Conservation (phyloP, 164 flowering plant species). For the Paratinospora sagittata region DNA sequence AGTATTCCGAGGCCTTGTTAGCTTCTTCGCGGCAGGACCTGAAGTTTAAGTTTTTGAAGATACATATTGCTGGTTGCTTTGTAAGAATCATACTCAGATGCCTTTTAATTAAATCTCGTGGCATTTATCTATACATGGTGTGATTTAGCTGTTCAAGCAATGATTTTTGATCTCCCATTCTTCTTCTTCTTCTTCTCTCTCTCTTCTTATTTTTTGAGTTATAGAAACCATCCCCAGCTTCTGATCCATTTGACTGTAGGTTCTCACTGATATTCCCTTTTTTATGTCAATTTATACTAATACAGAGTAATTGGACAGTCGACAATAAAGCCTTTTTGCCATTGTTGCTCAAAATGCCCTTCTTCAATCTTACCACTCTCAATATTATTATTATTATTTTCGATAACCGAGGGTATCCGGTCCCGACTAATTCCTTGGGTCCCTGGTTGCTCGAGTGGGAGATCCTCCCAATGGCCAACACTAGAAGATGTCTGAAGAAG, state of each 20-base stretch:
- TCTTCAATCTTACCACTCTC: too few relatives aligned
- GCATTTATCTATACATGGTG: background rate
- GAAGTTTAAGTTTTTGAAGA: constrained; percentile 22
- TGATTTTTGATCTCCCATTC: background rate
- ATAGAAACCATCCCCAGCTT: too few relatives aligned
- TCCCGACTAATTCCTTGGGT: too few relatives aligned
- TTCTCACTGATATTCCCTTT: background rate
- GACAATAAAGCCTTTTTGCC: too few relatives aligned
- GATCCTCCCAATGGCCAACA: too few relatives aligned
- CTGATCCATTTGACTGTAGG: background rate
- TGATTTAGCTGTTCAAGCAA: background rate
- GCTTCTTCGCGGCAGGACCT: constrained; percentile 86
- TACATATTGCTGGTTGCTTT: constrained; percentile 1
- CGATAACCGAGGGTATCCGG: too few relatives aligned
- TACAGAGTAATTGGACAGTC: too few relatives aligned
- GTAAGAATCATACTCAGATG: constrained; percentile 12
- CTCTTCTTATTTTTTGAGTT: background rate
- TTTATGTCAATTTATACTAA: background rate
- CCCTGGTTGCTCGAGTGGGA: too few relatives aligned
- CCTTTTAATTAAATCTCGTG: background rate
- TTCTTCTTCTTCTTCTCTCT: background rate
- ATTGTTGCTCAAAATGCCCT: too few relatives aligned
- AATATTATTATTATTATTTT: too few relatives aligned
- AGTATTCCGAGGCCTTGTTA: constrained; percentile 79
- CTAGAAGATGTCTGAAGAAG: too few relatives aligned